Base-by-base conservation (phyloP, 106 monocot genomes). In the Narthecium ossifragum region DNA sequence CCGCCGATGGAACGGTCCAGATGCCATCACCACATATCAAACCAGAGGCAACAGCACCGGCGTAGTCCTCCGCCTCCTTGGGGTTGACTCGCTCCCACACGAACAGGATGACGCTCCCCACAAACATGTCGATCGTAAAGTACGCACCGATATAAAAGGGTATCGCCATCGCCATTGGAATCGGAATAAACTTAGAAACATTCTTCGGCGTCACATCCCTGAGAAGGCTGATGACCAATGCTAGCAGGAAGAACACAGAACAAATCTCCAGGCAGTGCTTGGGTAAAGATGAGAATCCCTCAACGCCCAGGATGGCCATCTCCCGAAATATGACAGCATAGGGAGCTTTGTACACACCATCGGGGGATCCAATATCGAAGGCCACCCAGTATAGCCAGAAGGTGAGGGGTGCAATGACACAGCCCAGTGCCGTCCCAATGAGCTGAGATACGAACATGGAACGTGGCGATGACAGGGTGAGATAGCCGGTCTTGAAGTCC, bases 1-100 rank as follows among this genome's bases (percentile, higher is more conserved):
- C 24, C 0, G 92, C 86, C 9, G 86, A 87, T 30, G 92, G 92
- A n/a, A 92, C 73, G 0, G 80, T 92, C 92, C 92, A 92, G 26
- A 92, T 92, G n/a, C 92, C 92, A 62, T 92, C 92, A 2, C 92
- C 92, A 31, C 92, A 92, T 6, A 92, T 92, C 73, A 92, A 52
- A n/a, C 92, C 92, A 0, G 92, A 92, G 6, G 92, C 92, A 27
- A 92, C 57, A 0, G 92, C 86, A 5, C 92, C 86, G 0, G 86
- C 80, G 34, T 46, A 92, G 22, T 86, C 86, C 9, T 92, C 86
- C 0, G 86, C 68, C 12, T 80, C 80, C 59, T 76, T 78, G 47
- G 34, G 27, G 51, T 92, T 83, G 10, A 87, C 1, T 60, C 69
- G 51, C 68, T 92, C 92, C 92, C 92, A 92, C 4, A 87, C 53